phyloP scores from a whole-genome alignment of 75 land plant species.

The Picea glauca region DNA sequence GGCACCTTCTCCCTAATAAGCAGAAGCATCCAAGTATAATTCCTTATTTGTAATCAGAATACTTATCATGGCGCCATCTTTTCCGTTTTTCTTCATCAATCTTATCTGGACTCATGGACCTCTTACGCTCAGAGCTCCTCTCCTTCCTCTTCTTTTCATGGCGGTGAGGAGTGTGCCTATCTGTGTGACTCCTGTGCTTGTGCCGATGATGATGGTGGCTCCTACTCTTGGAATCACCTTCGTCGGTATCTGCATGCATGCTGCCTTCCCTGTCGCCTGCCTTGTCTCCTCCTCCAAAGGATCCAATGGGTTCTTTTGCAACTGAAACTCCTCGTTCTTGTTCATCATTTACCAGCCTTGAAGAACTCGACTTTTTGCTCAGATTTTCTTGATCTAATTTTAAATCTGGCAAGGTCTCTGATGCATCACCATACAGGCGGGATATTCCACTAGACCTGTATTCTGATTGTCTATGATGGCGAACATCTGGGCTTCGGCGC shows the following conservation, averaged over 20 bases:
- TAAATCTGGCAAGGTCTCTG: not conserved
- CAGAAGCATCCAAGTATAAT: too few relatives aligned
- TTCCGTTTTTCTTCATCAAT: too few relatives aligned
- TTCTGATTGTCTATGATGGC: not conserved
- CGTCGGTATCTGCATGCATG: not conserved
- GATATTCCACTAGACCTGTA: not conserved
- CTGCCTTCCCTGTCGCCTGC: slow-evolving; percentile 3
- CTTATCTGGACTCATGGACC: too few relatives aligned
- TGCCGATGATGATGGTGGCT: not conserved
- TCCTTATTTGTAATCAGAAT: too few relatives aligned
- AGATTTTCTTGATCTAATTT: slow-evolving; percentile 3
- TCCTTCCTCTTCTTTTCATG: slow-evolving; percentile 1
- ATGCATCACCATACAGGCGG: not conserved
- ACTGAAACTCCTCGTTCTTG: not conserved
- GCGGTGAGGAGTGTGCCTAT: not conserved
- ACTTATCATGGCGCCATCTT: too few relatives aligned
- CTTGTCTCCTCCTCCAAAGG: not conserved
- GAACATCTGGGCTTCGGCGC: not conserved
- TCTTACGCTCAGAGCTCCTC: not conserved
- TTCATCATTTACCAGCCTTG: not conserved
- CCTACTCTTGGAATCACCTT: slow-evolving; percentile 8
- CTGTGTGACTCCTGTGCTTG: slow-evolving; percentile 4
- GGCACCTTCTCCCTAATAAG: too few relatives aligned
- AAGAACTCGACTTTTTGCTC: not conserved
- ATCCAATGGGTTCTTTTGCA: not conserved